Evolutionary conservation across 495 filamentous ascomycete genomes (phyloP).

Genomic region (Tuber aestivum): DNA sequence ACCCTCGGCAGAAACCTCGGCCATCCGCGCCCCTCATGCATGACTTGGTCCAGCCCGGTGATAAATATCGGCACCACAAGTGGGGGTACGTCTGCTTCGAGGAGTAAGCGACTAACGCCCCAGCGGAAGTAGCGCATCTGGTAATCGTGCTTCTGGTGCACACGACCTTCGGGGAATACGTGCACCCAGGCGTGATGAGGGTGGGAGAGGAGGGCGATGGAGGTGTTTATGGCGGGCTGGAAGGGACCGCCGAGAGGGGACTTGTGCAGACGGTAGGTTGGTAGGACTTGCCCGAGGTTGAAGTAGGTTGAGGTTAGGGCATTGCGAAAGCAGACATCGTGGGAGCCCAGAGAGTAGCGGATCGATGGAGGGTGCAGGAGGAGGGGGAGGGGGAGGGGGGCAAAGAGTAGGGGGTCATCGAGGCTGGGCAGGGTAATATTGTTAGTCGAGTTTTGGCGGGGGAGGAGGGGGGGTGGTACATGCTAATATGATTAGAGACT

Average conservation of each 20-base stretch:
- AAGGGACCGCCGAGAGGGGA: slow-evolving; percentile 70
- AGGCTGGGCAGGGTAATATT: slow-evolving; percentile 52
- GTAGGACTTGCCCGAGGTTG: slow-evolving; percentile 76
- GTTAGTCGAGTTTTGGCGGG: background rate
- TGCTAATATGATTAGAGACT: slow-evolving; percentile 94
- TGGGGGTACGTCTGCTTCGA: slow-evolving; percentile 76
- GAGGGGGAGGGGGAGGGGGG: slow-evolving; percentile 67
- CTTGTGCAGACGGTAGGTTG: slow-evolving; percentile 73
- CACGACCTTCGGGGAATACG: slow-evolving; percentile 89
- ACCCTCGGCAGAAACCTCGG: slow-evolving; percentile 77
- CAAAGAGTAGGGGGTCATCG: slow-evolving; percentile 93
- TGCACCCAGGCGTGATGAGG: slow-evolving; percentile 64
- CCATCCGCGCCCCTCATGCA: slow-evolving; percentile 70
- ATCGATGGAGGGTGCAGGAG: slow-evolving; percentile 64
- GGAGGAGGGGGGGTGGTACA: slow-evolving; percentile 59
- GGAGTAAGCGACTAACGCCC: slow-evolving; percentile 81
- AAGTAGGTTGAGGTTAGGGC: slow-evolving; percentile 61
- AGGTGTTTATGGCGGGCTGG: slow-evolving; percentile 81
- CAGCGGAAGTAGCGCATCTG: slow-evolving; percentile 96
- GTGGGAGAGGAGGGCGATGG: slow-evolving; percentile 64
- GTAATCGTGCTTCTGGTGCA: slow-evolving; percentile 75
- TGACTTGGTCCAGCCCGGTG: slow-evolving; percentile 74
- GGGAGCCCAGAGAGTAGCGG: slow-evolving; percentile 79
- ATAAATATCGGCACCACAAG: slow-evolving; percentile 91
- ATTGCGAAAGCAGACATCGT: slow-evolving; percentile 83